Conservation (phyloP, 495 filamentous ascomycete genomes). For the Annulohypoxylon maeteangense region DNA sequence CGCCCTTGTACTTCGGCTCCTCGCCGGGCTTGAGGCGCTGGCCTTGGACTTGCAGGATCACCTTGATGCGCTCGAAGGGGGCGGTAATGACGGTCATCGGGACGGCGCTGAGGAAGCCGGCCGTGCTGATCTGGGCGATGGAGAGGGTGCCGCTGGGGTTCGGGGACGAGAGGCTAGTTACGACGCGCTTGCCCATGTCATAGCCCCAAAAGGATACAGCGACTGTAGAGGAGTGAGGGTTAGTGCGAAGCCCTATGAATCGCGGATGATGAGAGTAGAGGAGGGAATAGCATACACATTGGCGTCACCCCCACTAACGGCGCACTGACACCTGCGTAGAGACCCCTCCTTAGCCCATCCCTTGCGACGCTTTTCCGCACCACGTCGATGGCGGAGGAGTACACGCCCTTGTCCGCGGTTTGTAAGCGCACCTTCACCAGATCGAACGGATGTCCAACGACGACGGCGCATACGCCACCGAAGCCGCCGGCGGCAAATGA, state of each 20-base stretch:
- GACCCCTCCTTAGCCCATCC: conserved; percentile 82
- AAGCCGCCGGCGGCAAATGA: conserved; percentile 91
- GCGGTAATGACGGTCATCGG: conserved; percentile 98
- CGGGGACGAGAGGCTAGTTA: conserved; percentile 73
- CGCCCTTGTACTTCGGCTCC: conserved; percentile 92
- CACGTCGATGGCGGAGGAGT: conserved; percentile 90
- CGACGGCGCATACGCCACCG: conserved; percentile 91
- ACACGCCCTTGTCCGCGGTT: conserved; percentile 93
- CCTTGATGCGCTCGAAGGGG: conserved; percentile 98
- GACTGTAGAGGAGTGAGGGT: conserved; percentile 63
- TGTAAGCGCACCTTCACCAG: conserved; percentile 97
- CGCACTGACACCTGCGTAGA: conserved; percentile 97
- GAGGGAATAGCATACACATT: conserved; percentile 80
- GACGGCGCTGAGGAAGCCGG: conserved; percentile 97
- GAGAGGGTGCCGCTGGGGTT: conserved; percentile 73
- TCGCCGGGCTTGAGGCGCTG: conserved; percentile 90
- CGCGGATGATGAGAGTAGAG: neutral
- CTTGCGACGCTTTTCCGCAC: conserved; percentile 86
- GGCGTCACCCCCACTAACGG: conserved; percentile 95
- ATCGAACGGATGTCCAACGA: conserved; percentile 96
- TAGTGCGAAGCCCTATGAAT: neutral
- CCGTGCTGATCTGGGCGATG: conserved; percentile 87
- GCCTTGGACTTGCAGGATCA: conserved; percentile 96
- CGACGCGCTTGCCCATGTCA: conserved; percentile 90
- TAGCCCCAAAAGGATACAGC: conserved; percentile 99